A percentile compares a stretch with the other conserved stretches of the same genome.
Evolutionary conservation across 1,284 basidiomycete genomes (phyloP).

Genomic region (Megacollybia platyphylla): DNA sequence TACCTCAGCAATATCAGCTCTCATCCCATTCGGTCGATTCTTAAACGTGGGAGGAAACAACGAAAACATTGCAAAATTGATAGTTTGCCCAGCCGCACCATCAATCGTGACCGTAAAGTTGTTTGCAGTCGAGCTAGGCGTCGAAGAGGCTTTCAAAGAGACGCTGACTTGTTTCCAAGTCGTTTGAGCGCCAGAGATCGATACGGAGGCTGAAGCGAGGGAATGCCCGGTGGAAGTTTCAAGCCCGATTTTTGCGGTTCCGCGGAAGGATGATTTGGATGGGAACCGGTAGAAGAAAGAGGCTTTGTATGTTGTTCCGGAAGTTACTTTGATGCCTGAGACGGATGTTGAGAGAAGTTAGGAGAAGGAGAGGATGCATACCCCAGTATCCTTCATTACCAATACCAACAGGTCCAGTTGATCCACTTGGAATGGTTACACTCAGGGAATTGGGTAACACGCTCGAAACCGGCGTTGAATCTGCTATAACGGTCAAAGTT

Average conservation of each 20-base stretch:
- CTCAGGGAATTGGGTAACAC: constrained; percentile 55
- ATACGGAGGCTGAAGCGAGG: constrained; percentile 22
- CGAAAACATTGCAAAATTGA: constrained; percentile 55
- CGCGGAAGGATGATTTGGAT: constrained; percentile 22
- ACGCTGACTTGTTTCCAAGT: constrained; percentile 39
- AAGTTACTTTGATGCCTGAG: constrained; percentile 50
- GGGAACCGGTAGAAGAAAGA: constrained; percentile 58
- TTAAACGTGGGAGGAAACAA: constrained; percentile 68
- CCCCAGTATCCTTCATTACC: constrained; percentile 51
- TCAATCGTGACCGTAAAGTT: constrained; percentile 43
- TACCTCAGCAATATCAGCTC: constrained; percentile 52
- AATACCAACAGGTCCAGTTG: constrained; percentile 38
- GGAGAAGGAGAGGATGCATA: constrained; percentile 9
- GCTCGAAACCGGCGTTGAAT: constrained; percentile 37
- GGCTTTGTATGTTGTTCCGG: constrained; percentile 45
- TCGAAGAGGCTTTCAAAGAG: constrained; percentile 27
- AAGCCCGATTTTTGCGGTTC: constrained; percentile 31
- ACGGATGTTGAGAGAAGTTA: neutral
- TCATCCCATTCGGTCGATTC: constrained; percentile 46
- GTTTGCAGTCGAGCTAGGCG: constrained; percentile 27
- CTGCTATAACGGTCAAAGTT: constrained; percentile 35
- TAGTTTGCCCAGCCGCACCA: constrained; percentile 26
- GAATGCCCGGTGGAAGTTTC: constrained; percentile 18
- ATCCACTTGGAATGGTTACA: constrained; percentile 30
- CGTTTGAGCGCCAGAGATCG: constrained; percentile 25